Conservation (phyloP, 306 rosid genomes). For the Lablab purpureus region DNA sequence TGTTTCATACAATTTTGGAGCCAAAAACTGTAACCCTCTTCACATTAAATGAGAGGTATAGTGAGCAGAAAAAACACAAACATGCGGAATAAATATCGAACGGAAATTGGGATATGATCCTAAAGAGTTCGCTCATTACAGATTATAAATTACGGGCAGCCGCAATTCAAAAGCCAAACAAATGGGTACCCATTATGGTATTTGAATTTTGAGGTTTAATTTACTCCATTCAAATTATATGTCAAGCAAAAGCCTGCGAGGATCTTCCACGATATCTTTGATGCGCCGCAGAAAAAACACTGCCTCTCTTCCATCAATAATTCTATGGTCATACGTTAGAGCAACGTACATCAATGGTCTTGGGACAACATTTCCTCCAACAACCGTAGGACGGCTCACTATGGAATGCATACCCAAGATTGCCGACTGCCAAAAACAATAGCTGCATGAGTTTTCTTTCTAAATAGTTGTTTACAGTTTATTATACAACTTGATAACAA, state of each 20-base stretch:
- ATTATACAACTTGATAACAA: neutral
- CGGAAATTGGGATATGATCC: slow-evolving; percentile 24
- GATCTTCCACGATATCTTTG: slow-evolving; percentile 82
- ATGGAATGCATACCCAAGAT: slow-evolving; percentile 94
- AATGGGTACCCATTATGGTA: slow-evolving; percentile 45
- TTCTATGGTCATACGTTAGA: slow-evolving; percentile 84
- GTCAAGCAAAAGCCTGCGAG: slow-evolving; percentile 82
- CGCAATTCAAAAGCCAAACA: slow-evolving; percentile 48
- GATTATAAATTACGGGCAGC: slow-evolving; percentile 42
- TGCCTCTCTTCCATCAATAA: slow-evolving; percentile 95
- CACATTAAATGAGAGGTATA: slow-evolving; percentile 41
- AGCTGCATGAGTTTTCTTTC: slow-evolving; percentile 24
- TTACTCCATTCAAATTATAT: slow-evolving; percentile 43
- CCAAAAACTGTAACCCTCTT: slow-evolving; percentile 41
- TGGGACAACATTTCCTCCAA: slow-evolving; percentile 70
- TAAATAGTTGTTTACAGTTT: neutral
- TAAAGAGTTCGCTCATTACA: slow-evolving; percentile 44
- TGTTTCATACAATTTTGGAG: slow-evolving; percentile 12
- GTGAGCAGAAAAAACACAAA: slow-evolving; percentile 29
- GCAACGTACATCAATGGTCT: slow-evolving; percentile 87
- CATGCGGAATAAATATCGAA: slow-evolving; percentile 35
- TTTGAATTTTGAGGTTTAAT: slow-evolving; percentile 47
- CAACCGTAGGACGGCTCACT: slow-evolving; percentile 74
- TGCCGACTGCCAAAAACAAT: slow-evolving; percentile 69
- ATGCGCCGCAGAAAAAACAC: slow-evolving; percentile 82